Base-by-base conservation (phyloP, 768 basidiomycete genomes). In the Lentinus tigrinus region DNA sequence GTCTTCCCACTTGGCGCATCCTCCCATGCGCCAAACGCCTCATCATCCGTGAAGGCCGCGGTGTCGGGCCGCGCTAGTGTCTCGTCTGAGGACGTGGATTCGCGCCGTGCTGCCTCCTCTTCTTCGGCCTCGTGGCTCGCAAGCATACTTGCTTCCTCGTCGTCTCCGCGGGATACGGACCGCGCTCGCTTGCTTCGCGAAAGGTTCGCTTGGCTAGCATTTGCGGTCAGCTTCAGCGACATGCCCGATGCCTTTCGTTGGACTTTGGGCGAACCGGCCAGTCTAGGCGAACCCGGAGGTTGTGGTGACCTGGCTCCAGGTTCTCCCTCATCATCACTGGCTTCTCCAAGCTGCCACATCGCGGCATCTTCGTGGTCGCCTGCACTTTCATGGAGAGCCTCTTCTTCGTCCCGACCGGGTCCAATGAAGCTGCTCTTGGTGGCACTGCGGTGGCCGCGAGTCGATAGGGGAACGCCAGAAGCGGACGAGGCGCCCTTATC, bases 281-380 rank as follows among this genome's bases (percentile, higher is more conserved):
- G 8, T 24, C 44, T 57, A 65, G 69, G 49, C 69, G 71, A 52
- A 7, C 31, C 62, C 70, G 27, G 72, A 60, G 14, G 71, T 76
- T 62, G 76, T 75, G 54, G 2, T 24, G 34, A 6, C 53, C 48
- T 42, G 19, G 76, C 39, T 78, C 78, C 28, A 80, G 79, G 10
- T 80, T 31, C 7, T 7, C 31, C 82, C 21, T 90, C 88, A 4
- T 85, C 84, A 49, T 89, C 89, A 55, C 86, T 88, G 23, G 76
- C 82, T 26, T 89, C 84, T 2, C 91, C 89, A 2, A 93, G 77
- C 46, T 86, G 80, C 91, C 91, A 93, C 39, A 87, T 64, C 17
- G 76, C 78, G 47, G 65, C 63, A 7, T 80, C 75, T 26, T 75
- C 78, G 40, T 76, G 78, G 19, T 68, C 73, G 42, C 70, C 65